phyloP scores from a whole-genome alignment of 2,329 filamentous ascomycete species.

The Periconia macrospinosa region DNA sequence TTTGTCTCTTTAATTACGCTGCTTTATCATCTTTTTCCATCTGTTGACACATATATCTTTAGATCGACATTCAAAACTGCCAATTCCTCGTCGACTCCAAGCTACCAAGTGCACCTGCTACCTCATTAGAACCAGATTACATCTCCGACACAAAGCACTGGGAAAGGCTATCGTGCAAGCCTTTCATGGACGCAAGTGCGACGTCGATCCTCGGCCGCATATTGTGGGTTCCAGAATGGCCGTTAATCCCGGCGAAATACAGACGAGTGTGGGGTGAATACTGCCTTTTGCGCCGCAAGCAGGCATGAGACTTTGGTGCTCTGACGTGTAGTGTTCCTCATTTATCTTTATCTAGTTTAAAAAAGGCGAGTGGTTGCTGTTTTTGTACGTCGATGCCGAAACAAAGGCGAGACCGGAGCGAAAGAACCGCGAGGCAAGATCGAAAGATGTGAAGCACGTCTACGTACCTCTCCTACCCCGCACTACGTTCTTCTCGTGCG shows the following conservation, averaged over 20 bases:
- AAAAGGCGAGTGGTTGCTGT: no score
- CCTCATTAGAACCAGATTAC: conserved; percentile 78
- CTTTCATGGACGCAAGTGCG: conserved; percentile 77
- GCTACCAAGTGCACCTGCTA: conserved; percentile 63
- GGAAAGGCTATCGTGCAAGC: conserved; percentile 74
- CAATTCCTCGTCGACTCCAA: conserved; percentile 86
- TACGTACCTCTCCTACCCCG: no score
- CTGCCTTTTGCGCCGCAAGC: conserved; percentile 71
- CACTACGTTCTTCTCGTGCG: no score
- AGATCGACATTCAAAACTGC: conserved; percentile 72
- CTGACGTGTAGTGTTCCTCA: no score
- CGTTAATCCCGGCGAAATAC: conserved; percentile 68
- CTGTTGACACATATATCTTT: conserved; percentile 18
- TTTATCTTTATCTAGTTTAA: no score
- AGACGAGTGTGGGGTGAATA: conserved; percentile 84
- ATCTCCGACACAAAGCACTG: conserved; percentile 72
- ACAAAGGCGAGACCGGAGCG: no score
- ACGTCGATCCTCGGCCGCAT: conserved; percentile 75
- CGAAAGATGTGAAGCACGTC: no score
- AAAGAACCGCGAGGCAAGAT: no score
- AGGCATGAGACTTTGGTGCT: no score
- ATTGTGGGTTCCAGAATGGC: conserved; percentile 77
- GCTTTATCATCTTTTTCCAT: no score
- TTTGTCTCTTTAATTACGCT: not conserved
- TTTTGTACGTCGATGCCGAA: no score